Base-by-base conservation (phyloP, 106 monocot genomes). In the Acorus gramineus region DNA sequence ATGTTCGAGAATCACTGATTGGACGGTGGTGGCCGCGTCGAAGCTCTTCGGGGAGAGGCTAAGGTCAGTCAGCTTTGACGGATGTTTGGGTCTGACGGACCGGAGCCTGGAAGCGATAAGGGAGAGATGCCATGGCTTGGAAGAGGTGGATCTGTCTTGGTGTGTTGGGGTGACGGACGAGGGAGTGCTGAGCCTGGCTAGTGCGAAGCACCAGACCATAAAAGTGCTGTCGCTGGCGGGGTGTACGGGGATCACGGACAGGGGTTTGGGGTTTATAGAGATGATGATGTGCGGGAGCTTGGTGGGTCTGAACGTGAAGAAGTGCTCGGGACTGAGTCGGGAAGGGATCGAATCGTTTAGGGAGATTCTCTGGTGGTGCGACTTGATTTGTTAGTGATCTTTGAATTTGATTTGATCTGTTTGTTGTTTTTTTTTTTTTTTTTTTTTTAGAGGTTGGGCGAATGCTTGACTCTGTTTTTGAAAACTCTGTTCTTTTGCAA, bases 211-310 rank as follows among this genome's bases (percentile, higher is more conserved):
- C 42, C 7, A 59, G 46, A 64, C 57, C 7, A 56, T 78, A 59
- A 59, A 78, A 52, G 62, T 64, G 64, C 51, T 78, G 11, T 73
- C 78, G 12, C 28, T 78, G 51, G 68, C 57, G 6, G 73, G 68
- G 2, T 78, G 78, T 53, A 14, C 14, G 2, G 61, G 53, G 52
- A 57, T 78, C 44, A 73, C 78, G 8, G 68, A 73, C 58, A 11
- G 7, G 58, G 69, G 63, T 58, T 14, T 78, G 57, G 5, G 42
- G 44, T 14, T 7, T 4, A 4, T 74, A 55, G 67, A 61, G 74
- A 53, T 67, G 60, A 74, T 67, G 52, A 14, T 46, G 46, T 7
- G 52, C 0, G 64, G 64, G 47, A 51, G 47, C 2, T 61, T 74
- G 2, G 68, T 62, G 8, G 61, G 68, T 5, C 58, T 75, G 7